Evolutionary conservation across 177 flowering plant species (phyloP).

Genomic region (Telopea speciosissima): DNA sequence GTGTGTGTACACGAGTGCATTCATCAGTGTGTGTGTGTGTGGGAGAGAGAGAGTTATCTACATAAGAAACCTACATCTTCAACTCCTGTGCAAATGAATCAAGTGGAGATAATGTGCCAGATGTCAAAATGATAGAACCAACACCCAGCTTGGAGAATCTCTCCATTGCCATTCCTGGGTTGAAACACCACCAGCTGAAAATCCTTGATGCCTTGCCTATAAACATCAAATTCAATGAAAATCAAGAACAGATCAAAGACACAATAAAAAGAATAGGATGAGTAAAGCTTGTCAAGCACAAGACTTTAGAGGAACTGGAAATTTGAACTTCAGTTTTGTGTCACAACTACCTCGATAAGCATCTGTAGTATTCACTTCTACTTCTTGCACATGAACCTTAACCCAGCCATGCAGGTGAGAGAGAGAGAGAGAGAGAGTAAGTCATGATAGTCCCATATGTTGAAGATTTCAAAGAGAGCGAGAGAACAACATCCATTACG

Average conservation of each 20-base stretch:
- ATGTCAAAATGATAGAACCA: conserved; percentile 89
- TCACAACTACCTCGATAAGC: conserved; percentile 43
- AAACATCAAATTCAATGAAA: conserved; percentile 8
- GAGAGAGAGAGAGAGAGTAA: neutral
- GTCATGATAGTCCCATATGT: neutral
- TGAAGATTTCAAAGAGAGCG: neutral
- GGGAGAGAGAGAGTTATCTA: neutral
- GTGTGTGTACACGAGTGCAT: too few relatives aligned
- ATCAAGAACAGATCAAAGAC: neutral
- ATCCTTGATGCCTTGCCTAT: conserved; percentile 71
- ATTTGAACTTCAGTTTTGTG: neutral
- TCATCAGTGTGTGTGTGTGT: too few relatives aligned
- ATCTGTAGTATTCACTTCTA: conserved; percentile 40
- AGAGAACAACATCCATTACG: neutral
- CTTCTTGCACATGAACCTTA: conserved; percentile 86
- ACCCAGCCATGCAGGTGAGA: conserved; percentile 1
- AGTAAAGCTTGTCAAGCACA: neutral
- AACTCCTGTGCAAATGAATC: conserved; percentile 95
- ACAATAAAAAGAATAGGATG: neutral
- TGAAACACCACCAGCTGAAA: conserved; percentile 99
- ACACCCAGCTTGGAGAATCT: conserved; percentile 53
- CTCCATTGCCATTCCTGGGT: conserved; percentile 91
- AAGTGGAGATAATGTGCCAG: conserved; percentile 94
- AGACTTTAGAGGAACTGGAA: neutral
- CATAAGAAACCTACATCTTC: conserved; percentile 49